Percentiles rank a stretch among this genome's conserved stretches.
Evolutionary conservation across 495 filamentous ascomycete genomes (phyloP).

Genomic region (Symbiotaphrina buchneri): DNA sequence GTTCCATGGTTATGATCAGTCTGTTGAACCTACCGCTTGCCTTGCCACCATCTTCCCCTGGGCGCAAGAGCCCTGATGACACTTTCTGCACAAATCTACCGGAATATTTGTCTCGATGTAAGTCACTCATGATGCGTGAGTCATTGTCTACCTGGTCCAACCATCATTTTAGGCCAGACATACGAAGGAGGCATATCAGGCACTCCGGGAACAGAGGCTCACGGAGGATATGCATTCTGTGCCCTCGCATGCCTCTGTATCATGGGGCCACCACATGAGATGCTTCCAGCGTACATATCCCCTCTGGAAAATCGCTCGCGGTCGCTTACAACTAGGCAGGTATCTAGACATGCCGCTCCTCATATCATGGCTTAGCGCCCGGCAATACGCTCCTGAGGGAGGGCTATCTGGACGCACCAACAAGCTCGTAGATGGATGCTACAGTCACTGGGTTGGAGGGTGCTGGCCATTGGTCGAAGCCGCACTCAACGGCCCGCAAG

Average conservation of each 20-base stretch:
- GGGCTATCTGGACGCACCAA: conserved; percentile 89
- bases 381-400: conserved; percentile 81
- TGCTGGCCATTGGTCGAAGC: conserved; percentile 85
- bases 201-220: conserved; percentile 66
- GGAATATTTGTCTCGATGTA: conserved; percentile 67
- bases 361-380: conserved; percentile 66
- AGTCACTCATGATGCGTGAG: conserved; percentile 10
- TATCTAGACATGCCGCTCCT: conserved; percentile 59
- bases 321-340: conserved; percentile 17
- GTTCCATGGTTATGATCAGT: conserved; percentile 59
- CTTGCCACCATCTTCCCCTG: conserved; percentile 35
- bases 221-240: conserved; percentile 94
- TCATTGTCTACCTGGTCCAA: conserved; percentile 4
- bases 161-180: conserved; percentile 48
- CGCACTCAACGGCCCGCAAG: conserved; percentile 31
- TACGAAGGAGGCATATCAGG: conserved; percentile 84
- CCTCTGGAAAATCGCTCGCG: not conserved
- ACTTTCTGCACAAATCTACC: conserved; percentile 43
- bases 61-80: conserved; percentile 18
- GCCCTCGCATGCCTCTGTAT: conserved; percentile 72
- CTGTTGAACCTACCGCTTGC: conserved; percentile 65
- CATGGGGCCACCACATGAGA: conserved; percentile 49
- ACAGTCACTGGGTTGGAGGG: conserved; percentile 89
- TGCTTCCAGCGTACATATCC: conserved; percentile 33
- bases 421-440: conserved; percentile 94